phyloP scores from a whole-genome alignment of 2,329 filamentous ascomycete species.

The Boeremia lycopersici region DNA sequence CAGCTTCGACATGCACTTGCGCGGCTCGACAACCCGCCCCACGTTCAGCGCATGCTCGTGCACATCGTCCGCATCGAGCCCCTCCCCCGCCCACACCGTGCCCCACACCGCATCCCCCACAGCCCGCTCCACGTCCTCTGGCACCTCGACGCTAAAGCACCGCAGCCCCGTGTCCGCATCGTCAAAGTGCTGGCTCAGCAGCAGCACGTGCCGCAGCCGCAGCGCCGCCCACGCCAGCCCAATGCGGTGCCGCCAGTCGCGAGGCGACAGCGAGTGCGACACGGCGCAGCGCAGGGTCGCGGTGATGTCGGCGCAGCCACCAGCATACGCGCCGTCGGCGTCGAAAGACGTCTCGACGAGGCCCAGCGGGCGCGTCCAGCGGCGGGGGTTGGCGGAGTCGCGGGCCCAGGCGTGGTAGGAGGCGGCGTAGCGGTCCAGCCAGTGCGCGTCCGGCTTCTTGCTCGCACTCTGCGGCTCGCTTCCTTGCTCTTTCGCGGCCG shows the following conservation, averaged over 20 bases:
- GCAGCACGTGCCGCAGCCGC: constrained; percentile 47
- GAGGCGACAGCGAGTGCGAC: constrained; percentile 34
- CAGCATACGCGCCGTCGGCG: constrained; percentile 51
- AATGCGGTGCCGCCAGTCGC: constrained; percentile 43
- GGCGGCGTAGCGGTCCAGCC: constrained; percentile 50
- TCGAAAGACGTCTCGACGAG: constrained; percentile 55
- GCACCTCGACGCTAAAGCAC: constrained; percentile 46
- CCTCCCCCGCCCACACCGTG: constrained; percentile 49
- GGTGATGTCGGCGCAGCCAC: constrained; percentile 55
- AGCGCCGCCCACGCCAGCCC: constrained; percentile 50
- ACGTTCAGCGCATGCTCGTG: constrained; percentile 52
- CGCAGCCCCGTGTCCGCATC: constrained; percentile 20
- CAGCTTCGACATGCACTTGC: constrained; percentile 45
- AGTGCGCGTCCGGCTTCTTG: constrained; percentile 39
- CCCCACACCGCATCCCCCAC: constrained; percentile 35
- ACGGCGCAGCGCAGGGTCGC: constrained; percentile 46
- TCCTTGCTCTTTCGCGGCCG: not conserved
- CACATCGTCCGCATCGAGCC: constrained; percentile 46
- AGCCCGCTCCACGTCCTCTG: constrained; percentile 34
- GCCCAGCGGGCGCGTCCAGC: constrained; percentile 45
- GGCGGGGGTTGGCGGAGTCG: constrained; percentile 1
- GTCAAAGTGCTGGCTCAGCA: constrained; percentile 42
- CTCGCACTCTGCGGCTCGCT: too few relatives aligned
- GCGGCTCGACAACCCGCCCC: constrained; percentile 47
- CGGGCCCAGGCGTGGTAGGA: constrained; percentile 46